Conservation (phyloP, 129 eudicot species). For the Mikania micrantha region DNA sequence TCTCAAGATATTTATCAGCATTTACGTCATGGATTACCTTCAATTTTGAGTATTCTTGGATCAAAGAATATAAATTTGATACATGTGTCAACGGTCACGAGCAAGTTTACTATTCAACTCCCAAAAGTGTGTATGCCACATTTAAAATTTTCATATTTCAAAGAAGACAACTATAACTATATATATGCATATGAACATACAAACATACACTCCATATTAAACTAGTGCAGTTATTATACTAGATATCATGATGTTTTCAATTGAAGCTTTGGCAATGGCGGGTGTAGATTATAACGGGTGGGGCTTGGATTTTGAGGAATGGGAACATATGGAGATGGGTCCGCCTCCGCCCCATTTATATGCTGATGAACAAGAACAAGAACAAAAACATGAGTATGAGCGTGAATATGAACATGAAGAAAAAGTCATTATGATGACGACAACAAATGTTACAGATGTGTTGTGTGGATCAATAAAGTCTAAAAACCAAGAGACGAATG, state of each 20-base stretch:
- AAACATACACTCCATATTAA: not conserved
- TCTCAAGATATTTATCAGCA: not conserved
- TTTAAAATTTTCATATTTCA: constrained; percentile 5
- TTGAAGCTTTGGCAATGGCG: constrained; percentile 39
- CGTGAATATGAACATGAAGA: not conserved
- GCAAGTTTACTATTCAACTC: constrained; percentile 13
- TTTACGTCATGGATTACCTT: not conserved
- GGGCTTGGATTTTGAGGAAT: constrained; percentile 24
- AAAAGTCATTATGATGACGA: not conserved
- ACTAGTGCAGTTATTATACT: not conserved
- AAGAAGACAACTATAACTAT: not conserved
- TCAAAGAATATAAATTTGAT: not conserved
- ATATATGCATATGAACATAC: not conserved
- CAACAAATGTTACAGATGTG: too few relatives aligned
- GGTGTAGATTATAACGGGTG: constrained; percentile 21
- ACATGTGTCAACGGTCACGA: constrained; percentile 3
- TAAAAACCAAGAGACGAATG: not conserved
- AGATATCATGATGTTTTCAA: constrained; percentile 24
- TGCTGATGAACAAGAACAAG: constrained; percentile 13
- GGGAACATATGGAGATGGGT: constrained; percentile 14
- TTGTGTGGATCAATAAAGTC: too few relatives aligned
- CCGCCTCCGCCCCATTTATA: constrained; percentile 24
- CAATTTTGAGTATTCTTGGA: too few relatives aligned
- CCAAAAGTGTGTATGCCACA: not conserved
- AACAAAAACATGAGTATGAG: too few relatives aligned